Percentiles rank a stretch among this genome's conserved stretches.
Evolutionary conservation across 169 alveolate genomes (phyloP).

Genomic region (Plasmodium malariae): DNA sequence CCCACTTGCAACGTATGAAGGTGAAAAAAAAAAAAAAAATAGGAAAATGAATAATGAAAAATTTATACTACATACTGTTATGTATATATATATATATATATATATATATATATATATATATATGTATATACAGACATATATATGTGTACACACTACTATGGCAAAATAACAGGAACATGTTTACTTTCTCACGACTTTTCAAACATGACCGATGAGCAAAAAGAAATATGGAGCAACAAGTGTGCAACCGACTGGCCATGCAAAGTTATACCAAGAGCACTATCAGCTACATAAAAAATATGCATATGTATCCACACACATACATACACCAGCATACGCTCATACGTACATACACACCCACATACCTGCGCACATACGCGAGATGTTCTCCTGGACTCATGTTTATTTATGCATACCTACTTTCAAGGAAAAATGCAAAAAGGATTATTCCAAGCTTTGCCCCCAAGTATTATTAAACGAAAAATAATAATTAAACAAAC

Average conservation of each 20-base stretch:
- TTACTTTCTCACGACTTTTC: slow-evolving; percentile 46
- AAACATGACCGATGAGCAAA: slow-evolving; percentile 53
- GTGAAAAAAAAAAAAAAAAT: slow-evolving; percentile 11
- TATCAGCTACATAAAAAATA: neutral
- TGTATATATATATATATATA: neutral
- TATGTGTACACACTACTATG: too few species aligned
- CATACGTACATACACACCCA: neutral
- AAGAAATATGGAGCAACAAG: slow-evolving; percentile 71
- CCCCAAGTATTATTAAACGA: slow-evolving; percentile 39
- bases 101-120: neutral
- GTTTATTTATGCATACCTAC: neutral
- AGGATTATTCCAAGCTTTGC: slow-evolving; percentile 54
- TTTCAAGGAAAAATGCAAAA: slow-evolving; percentile 55
- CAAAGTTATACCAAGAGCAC: slow-evolving; percentile 23
- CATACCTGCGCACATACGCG: neutral
- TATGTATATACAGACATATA: too few species aligned
- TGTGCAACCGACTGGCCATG: slow-evolving; percentile 72
- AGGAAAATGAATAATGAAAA: neutral
- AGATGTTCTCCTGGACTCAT: too few species aligned
- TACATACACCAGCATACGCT: neutral
- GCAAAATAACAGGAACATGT: slow-evolving; percentile 54
- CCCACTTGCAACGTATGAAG: slow-evolving; percentile 50
- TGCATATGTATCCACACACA: neutral
- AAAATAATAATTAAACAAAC: neutral
- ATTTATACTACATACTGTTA: neutral